Evolutionary conservation across 345 rosid species (phyloP), one percentile per base, ranked within the genome.

Genomic region (Heritiera littoralis): DNA sequence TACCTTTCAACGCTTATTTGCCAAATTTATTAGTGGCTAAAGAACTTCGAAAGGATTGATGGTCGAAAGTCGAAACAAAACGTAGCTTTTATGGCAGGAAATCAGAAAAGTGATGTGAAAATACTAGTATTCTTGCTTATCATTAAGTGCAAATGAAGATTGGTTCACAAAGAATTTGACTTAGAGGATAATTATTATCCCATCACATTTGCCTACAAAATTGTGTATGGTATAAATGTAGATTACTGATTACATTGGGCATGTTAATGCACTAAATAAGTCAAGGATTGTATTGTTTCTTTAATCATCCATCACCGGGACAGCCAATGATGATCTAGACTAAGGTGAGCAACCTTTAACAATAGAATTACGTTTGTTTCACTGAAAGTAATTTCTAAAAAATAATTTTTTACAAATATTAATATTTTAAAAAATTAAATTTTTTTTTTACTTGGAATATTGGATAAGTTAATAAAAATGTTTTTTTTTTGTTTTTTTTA

Each of bases 241-340:
- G 18, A 30, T 7, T 71, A 15, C 43, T 23, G 28, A 23, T 23
- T 23, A 72, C 35, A 45, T 72, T 72, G 18, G 76, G 76, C 20
- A 72, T 32, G 76, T 30, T 38, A 35, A 54, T 28, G 28, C 15
- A 15, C 0, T 18, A 13, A 51, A 13, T 14, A 43, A 72, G 43
- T 8, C 40, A 5, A 54, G n/a, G 58, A 15, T 54, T 52, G 2
- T 12, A 1, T 32, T 20, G 18, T 45, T 48, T 18, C 35, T 67
- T 70, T 7, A 23, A 46, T 70, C 40, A 70, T 70, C 20, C 12
- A 48, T 13, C 4, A 7, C 7, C 32, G 40, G 43, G 40, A 72
- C 63, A 72, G 76, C 63, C 76, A 35, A 52, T 52, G 9, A 72
- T 72, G 14, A 72, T 71, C 43, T 54, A 15, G 20, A 23, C 28